These are phyloP conservation scores for Mallotus repandus DNA, from an alignment of 441 rosid species.

Conservation along the genomic window DNA sequence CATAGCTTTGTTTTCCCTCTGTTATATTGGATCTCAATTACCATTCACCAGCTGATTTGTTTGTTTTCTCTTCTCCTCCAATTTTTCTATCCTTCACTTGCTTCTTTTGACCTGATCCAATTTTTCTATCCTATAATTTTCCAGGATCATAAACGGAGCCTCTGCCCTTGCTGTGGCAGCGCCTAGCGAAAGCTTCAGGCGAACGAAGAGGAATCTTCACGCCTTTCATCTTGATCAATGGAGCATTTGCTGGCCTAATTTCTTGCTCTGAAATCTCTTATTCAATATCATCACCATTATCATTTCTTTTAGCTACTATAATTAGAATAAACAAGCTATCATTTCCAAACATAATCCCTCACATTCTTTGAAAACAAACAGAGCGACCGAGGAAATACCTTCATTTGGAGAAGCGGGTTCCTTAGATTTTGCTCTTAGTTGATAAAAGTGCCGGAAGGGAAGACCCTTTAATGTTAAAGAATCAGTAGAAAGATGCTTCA, in stretches of 20 bases:
- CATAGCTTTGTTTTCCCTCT: no score
- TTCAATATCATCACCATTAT: constrained; percentile 12
- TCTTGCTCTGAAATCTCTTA: constrained; percentile 8
- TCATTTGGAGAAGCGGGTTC: neutral
- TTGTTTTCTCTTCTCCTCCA: no score
- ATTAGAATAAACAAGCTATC: neutral
- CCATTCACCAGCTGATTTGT: no score
- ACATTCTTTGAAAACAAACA: neutral
- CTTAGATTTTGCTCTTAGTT: constrained; percentile 4
- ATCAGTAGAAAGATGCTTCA: constrained; percentile 14
- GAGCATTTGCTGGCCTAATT: constrained; percentile 38
- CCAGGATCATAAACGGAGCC: constrained; percentile 36
- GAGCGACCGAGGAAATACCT: neutral
- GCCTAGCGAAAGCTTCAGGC: constrained; percentile 38
- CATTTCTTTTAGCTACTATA: neutral
- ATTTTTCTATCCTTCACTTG: no score
- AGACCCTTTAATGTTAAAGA: neutral
- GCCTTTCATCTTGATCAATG: constrained; percentile 22
- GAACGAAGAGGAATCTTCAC: constrained; percentile 22
- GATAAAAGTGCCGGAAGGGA: constrained; percentile 22
- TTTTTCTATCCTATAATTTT: no score
- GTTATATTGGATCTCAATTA: no score
- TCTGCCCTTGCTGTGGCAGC: constrained; percentile 39
- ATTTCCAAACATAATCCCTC: neutral
- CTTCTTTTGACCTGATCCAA: no score